Base-by-base conservation (phyloP, 2,329 filamentous ascomycete species). In the Fusarium tjaetaba region DNA sequence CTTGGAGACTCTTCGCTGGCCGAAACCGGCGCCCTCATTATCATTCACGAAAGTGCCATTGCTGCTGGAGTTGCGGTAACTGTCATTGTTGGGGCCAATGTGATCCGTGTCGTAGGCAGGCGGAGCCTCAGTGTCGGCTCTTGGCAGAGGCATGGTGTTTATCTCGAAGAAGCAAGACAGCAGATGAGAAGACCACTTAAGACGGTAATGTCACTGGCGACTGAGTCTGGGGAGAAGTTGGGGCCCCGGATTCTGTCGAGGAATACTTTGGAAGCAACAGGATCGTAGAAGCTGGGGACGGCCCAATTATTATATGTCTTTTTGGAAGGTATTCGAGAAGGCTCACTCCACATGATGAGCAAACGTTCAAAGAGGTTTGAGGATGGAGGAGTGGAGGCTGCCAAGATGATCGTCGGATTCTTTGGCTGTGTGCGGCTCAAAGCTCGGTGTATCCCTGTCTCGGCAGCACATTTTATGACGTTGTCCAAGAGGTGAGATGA, bases 121-220 rank as follows among this genome's bases (percentile, higher is more conserved):
- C 34, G 78, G 77, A 51, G 78, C 71, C 71, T 79, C 77, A 22
- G 65, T 57, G 46, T 80, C 78, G 7, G 63, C 63, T 48, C 62
- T 67, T 48, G 77, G 76, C 20, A 72, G 68, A 55, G 78, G 77
- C 78, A 79, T 79, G n/a, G 28, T 75, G 56, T 4, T 53, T 49
- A 7, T 26, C 4, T 30, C 2, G 6, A 11, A 39, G 4, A 39
- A 30, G 13, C 9, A 39, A 71, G 43, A 62, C 11, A 46, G 8
- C 1, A 42, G 20, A 32, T 24, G 39, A 38, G 13, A 46, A 30
- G 22, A 22, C 41, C 18, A 9, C 24, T 45, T 22, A 72, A 24
- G 30, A 11, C 3, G 16, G 22, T 34, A 16, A 38, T 41, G 28
- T 41, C 2, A 34, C 18, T 22, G 39, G 9, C 46, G 53, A 22